These are phyloP conservation scores for Dipteronia sinensis DNA, from an alignment of 345 rosid species.

Conservation along the genomic window DNA sequence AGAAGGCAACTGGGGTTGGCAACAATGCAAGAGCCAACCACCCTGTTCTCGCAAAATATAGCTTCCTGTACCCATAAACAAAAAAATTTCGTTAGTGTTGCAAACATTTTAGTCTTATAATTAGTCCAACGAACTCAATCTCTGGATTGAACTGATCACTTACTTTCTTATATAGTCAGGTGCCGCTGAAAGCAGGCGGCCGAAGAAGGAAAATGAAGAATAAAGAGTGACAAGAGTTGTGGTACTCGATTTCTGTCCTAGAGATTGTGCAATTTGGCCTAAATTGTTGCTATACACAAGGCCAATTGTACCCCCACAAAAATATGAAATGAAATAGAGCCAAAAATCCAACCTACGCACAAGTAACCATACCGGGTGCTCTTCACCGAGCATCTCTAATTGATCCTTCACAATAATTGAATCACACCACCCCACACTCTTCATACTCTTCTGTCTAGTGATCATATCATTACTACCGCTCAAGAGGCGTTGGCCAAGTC, in stretches of 20 bases:
- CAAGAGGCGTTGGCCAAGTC: constrained; percentile 23
- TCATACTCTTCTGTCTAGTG: constrained; percentile 28
- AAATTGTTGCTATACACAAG: constrained; percentile 94
- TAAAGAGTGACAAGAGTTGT: constrained; percentile 78
- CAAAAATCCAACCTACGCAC: constrained; percentile 80
- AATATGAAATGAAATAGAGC: constrained; percentile 79
- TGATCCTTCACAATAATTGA: constrained; percentile 55
- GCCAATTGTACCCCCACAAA: constrained; percentile 96
- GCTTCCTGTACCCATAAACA: constrained; percentile 48
- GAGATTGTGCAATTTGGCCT: constrained; percentile 92
- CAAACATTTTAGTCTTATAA: background rate
- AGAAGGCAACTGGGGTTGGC: constrained; percentile 86
- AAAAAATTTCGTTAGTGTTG: background rate
- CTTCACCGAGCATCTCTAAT: constrained; percentile 69
- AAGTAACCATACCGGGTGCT: constrained; percentile 60
- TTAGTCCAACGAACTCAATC: too few relatives aligned
- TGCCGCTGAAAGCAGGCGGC: constrained; percentile 88
- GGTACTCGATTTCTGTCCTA: constrained; percentile 61
- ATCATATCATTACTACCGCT: constrained; percentile 23
- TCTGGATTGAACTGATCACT: constrained; percentile 21
- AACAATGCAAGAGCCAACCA: constrained; percentile 81
- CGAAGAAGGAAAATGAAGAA: constrained; percentile 94
- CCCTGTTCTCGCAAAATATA: constrained; percentile 91
- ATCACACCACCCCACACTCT: constrained; percentile 46
- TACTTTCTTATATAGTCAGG: constrained; percentile 88